These are phyloP conservation scores for Fraxinus angustifolia DNA, from an alignment of 305 asterid genomes.

Conservation along the genomic window DNA sequence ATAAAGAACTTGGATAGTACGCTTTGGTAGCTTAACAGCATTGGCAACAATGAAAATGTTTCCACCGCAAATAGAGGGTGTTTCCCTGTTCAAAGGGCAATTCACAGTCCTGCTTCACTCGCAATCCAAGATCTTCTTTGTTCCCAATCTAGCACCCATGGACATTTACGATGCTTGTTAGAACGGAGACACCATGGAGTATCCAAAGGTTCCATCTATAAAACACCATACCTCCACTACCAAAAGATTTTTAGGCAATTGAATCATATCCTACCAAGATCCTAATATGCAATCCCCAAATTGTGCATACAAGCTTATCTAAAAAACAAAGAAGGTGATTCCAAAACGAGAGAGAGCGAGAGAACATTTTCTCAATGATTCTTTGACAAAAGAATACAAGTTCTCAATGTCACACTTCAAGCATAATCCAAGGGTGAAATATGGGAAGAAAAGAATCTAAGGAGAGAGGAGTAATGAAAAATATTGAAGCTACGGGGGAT, in stretches of 20 bases:
- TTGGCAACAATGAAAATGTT: constrained; percentile 37
- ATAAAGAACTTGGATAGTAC: constrained; percentile 30
- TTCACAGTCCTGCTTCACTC: constrained; percentile 71
- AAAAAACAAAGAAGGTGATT: constrained; percentile 49
- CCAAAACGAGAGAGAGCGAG: constrained; percentile 15
- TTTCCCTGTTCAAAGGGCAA: constrained; percentile 55
- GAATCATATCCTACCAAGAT: constrained; percentile 70
- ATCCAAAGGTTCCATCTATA: constrained; percentile 62
- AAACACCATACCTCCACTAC: constrained; percentile 74
- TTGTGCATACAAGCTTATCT: constrained; percentile 71
- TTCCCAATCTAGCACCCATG: constrained; percentile 83
- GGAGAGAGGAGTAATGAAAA: neutral
- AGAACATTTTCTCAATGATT: constrained; percentile 9
- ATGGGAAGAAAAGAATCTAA: neutral
- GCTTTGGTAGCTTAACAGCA: constrained; percentile 42
- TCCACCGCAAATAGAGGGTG: constrained; percentile 52
- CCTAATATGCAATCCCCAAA: constrained; percentile 87
- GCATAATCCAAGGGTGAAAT: constrained; percentile 20
- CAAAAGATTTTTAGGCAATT: constrained; percentile 66
- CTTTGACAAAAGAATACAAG: constrained; percentile 26
- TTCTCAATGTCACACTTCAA: constrained; percentile 27
- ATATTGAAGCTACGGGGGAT: neutral
- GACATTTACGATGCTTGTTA: constrained; percentile 78
- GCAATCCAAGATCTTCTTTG: constrained; percentile 75
- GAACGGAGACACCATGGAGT: constrained; percentile 68